A percentile compares a stretch with the other conserved stretches of the same genome.
These are phyloP conservation scores for Cucurbita pepo DNA, from an alignment of 306 rosid genomes.

Conservation along the genomic window DNA sequence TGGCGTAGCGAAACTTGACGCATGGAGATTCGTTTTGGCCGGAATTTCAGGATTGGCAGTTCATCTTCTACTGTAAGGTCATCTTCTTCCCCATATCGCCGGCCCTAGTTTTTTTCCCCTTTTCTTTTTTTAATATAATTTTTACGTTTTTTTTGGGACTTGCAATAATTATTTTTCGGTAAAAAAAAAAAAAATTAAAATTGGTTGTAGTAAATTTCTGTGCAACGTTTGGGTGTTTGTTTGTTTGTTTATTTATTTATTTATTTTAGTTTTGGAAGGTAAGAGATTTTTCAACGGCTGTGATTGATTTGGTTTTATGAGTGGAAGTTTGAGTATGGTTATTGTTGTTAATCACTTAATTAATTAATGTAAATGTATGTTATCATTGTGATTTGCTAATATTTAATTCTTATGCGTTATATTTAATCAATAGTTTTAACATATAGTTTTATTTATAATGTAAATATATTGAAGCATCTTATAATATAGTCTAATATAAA, in stretches of 20 bases:
- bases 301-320: neutral
- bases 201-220: neutral
- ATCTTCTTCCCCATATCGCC: neutral
- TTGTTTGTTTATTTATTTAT: neutral
- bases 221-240: neutral
- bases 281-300: neutral
- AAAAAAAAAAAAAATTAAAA: neutral
- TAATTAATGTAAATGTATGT: neutral
- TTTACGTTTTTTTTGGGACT: neutral
- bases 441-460: too few species aligned
- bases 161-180: neutral
- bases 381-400: neutral
- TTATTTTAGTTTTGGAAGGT: neutral
- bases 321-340: neutral
- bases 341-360: neutral
- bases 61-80: neutral
- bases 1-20: conserved; percentile 14
- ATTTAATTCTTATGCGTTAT: neutral
- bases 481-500: too few species aligned
- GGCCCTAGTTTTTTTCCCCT: neutral
- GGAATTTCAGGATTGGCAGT: conserved; percentile 2
- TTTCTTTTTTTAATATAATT: neutral
- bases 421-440: too few species aligned
- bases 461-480: too few species aligned
- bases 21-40: conserved; percentile 12